Evolutionary conservation across 345 rosid genomes (phyloP), one percentile per base, ranked within the genome.

Genomic region (Acer negundo): DNA sequence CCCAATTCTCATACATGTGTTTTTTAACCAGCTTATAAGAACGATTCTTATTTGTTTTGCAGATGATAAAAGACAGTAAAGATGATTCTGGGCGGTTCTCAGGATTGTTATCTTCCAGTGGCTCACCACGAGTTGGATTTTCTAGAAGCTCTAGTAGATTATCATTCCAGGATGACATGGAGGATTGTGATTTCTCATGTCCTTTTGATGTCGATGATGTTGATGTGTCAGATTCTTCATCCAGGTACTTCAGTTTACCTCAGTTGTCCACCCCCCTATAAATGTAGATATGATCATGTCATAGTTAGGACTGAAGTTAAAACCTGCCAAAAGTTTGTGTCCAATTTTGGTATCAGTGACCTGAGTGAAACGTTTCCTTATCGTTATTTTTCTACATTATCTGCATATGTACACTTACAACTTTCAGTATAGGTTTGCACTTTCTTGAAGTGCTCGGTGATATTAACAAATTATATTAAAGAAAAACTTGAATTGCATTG

Each of bases 141-240:
- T 95, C 98, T 78, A 83, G 91, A 77, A 90, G 92, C 85, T 92
- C 98, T 47, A 91, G 97, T 86, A 86, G 94, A 85, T 85, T 93
- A 53, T 95, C 98, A 75, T 90, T 89, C 71, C 95, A 83, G 77
- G 97, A 94, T 76, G 97, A 93, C 77, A 59, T 82, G 66, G 97
- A 93, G 80, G 94, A 92, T 81, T 82, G 87, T 75, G 98, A 90
- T 63, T 95, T 92, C 80, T 87, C 97, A 38, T 90, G 97, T 84
- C 97, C 97, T 78, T 93, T 95, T 64, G 97, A 86, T 79, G 91
- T 92, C 66, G 98, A 95, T 83, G 97, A 95, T 81, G 89, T 89
- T 44, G 97, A 93, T 2, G 77, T 80, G 46, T 83, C 90, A 69
- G 96, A 86, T 84, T 84, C 84, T 74, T 87, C 78, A 35, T 78